These are phyloP conservation scores for Phaseolus coccineus DNA, from an alignment of 331 rosid genomes.

Conservation along the genomic window DNA sequence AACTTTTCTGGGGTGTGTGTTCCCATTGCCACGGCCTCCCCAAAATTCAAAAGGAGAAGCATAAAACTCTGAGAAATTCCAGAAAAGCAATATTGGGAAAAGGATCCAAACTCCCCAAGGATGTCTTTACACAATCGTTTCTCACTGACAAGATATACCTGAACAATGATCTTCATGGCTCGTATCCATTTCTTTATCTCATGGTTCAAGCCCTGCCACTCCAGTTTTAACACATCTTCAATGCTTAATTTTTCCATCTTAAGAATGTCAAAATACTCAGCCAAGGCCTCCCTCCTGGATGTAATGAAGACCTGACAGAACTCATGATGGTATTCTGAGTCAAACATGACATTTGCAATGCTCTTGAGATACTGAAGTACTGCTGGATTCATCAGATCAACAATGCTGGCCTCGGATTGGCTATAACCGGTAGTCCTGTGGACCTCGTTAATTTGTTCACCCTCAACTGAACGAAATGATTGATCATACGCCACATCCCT, in stretches of 20 bases:
- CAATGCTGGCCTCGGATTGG: conserved; percentile 33
- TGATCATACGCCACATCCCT: conserved; percentile 51
- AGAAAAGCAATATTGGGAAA: conserved; percentile 52
- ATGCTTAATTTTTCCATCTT: conserved; percentile 59
- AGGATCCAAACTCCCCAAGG: conserved; percentile 55
- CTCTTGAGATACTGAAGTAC: conserved; percentile 58
- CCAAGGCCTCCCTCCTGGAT: conserved; percentile 63
- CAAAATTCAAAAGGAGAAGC: conserved; percentile 60
- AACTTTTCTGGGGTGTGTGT: conserved; percentile 60
- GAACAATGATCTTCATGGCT: conserved; percentile 56
- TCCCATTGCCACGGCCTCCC: conserved; percentile 63
- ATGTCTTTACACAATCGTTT: conserved; percentile 60
- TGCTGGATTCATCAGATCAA: conserved; percentile 59
- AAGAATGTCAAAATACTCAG: conserved; percentile 59
- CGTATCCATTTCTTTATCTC: conserved; percentile 68
- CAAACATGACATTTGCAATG: conserved; percentile 69
- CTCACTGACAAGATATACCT: conserved; percentile 63
- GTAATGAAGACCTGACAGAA: conserved; percentile 58
- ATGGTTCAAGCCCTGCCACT: conserved; percentile 54
- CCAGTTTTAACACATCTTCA: conserved; percentile 59
- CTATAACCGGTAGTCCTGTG: conserved; percentile 19
- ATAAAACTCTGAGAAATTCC: conserved; percentile 58
- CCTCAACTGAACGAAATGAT: conserved; percentile 58
- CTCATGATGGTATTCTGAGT: conserved; percentile 64
- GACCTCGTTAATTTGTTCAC: conserved; percentile 45